Conservation (phyloP, 805 yeast genomes). For the Starmerella vitae region DNA sequence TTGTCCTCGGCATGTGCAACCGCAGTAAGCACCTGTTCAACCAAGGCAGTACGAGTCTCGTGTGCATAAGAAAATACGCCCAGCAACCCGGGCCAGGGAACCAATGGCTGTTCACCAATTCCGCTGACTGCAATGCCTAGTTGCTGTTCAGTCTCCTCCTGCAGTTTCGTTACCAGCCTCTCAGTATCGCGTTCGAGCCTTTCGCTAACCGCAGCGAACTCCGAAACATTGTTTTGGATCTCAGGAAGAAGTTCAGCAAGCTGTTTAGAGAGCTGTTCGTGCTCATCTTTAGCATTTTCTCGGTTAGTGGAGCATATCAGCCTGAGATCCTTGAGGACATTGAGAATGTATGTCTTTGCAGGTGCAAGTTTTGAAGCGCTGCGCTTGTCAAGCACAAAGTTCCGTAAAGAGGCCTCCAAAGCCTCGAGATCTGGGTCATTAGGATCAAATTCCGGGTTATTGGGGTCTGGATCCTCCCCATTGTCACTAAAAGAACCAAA, state of each 20-base stretch:
- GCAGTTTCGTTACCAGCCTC: conserved; percentile 40
- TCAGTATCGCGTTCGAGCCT: conserved; percentile 54
- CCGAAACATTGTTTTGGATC: conserved; percentile 40
- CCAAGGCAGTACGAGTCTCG: conserved; percentile 53
- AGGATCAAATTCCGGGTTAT: conserved; percentile 13
- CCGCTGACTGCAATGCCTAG: conserved; percentile 40
- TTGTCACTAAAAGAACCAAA: conserved; percentile 59
- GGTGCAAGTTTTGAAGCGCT: conserved; percentile 81
- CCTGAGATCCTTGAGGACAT: conserved; percentile 52
- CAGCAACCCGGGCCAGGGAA: conserved; percentile 50
- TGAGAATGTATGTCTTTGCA: conserved; percentile 72
- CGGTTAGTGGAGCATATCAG: conserved; percentile 50
- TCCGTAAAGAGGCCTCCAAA: conserved; percentile 70
- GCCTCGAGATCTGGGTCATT: conserved; percentile 44
- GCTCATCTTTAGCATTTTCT: conserved; percentile 37
- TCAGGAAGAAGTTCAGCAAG: conserved; percentile 50
- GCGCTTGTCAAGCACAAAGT: conserved; percentile 78
- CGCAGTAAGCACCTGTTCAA: conserved; percentile 48
- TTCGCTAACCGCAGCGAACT: conserved; percentile 44
- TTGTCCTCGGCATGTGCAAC: conserved; percentile 52
- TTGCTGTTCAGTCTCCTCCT: conserved; percentile 43
- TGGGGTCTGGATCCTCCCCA: conserved; percentile 1
- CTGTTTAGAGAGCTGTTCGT: conserved; percentile 31
- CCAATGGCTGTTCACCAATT: conserved; percentile 40
- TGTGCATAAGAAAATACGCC: conserved; percentile 55